Percentiles rank a stretch among this genome's conserved stretches.
Conservation (phyloP, 1,284 basidiomycete genomes). For the Rhodofomes roseus region DNA sequence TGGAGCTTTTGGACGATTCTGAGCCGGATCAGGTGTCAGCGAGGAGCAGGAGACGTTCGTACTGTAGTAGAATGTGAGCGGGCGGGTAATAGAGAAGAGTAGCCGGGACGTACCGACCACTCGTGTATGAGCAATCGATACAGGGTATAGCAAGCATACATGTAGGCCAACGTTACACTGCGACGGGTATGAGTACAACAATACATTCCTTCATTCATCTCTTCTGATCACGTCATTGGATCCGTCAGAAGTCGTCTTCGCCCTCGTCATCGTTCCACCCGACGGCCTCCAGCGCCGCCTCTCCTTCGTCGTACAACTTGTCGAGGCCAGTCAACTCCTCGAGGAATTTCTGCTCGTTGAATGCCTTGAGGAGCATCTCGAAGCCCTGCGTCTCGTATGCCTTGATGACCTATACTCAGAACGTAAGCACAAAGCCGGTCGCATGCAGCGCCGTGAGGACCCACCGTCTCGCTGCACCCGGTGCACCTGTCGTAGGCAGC, state of each 20-base stretch:
- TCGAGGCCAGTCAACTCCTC: slow-evolving; percentile 86
- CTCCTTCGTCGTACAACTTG: slow-evolving; percentile 75
- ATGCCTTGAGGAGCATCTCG: slow-evolving; percentile 76
- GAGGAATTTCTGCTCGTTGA: slow-evolving; percentile 82
- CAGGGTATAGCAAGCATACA: neutral
- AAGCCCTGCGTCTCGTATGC: slow-evolving; percentile 79
- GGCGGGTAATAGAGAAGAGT: no score
- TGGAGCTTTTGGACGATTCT: no score
- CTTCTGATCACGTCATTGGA: neutral
- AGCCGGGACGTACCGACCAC: no score
- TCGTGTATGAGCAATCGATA: neutral
- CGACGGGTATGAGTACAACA: slow-evolving; percentile 1
- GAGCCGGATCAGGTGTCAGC: no score
- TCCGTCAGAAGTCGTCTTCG: slow-evolving; percentile 27
- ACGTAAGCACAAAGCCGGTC: neutral
- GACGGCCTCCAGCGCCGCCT: slow-evolving; percentile 69
- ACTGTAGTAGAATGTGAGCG: no score
- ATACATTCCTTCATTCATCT: neutral
- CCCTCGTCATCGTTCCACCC: slow-evolving; percentile 76
- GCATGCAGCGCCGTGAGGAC: slow-evolving; percentile 18
- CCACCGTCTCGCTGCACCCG: slow-evolving; percentile 79
- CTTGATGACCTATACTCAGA: slow-evolving; percentile 56
- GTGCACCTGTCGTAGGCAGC: slow-evolving; percentile 88
- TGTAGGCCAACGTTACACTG: neutral
- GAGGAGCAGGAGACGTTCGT: no score